Evolutionary conservation across 106 monocot genomes (phyloP).

Genomic region (Dendrobium officinale): DNA sequence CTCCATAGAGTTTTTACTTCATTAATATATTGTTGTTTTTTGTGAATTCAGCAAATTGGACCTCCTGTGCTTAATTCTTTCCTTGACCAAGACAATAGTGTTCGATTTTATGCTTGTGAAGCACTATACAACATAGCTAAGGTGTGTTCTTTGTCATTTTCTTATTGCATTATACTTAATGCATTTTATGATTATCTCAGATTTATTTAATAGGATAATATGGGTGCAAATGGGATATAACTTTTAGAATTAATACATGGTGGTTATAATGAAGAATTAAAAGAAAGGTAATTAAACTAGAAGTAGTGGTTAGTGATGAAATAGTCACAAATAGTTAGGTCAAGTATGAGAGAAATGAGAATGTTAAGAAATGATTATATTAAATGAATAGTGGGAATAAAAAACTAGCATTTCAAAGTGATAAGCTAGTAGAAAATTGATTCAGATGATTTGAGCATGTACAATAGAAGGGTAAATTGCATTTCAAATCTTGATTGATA

Average conservation of each 20-base stretch:
- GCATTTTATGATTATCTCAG: not conserved
- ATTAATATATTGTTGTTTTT: not conserved
- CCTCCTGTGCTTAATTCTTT: slow-evolving; percentile 85
- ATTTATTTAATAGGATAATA: not conserved
- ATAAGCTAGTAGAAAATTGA: no score
- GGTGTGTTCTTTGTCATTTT: slow-evolving; percentile 23
- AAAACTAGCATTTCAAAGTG: no score
- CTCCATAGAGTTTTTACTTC: not conserved
- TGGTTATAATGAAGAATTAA: no score
- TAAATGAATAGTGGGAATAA: slow-evolving; percentile 49
- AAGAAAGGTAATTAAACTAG: no score
- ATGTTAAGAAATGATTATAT: no score
- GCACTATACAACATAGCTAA: slow-evolving; percentile 99
- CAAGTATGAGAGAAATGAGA: not conserved
- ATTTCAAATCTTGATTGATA: no score
- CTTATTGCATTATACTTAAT: slow-evolving; percentile 3
- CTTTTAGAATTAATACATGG: not conserved
- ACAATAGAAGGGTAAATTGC: no score
- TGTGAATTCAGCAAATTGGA: slow-evolving; percentile 66
- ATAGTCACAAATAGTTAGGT: not conserved
- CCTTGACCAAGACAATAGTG: slow-evolving; percentile 85
- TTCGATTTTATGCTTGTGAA: slow-evolving; percentile 99
- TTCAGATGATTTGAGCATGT: no score
- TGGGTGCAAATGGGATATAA: not conserved
- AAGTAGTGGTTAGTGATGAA: no score